Evolutionary conservation across 2,329 filamentous ascomycete species (phyloP).

Genomic region (Cladosporium colombiae): DNA sequence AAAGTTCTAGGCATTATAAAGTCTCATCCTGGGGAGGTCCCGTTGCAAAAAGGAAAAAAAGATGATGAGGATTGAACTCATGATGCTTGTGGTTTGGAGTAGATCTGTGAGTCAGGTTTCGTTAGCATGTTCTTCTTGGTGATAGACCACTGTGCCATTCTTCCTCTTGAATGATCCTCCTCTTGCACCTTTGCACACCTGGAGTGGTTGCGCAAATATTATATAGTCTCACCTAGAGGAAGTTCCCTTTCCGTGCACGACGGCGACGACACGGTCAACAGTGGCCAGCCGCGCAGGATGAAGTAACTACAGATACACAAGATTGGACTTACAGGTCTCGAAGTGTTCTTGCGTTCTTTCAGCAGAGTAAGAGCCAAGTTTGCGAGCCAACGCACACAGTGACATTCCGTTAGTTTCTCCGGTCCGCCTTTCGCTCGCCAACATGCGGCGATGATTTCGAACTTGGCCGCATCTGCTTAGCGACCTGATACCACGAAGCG

Average conservation of each 20-base stretch:
- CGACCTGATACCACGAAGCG: neutral
- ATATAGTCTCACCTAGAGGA: too few species aligned
- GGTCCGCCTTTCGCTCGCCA: neutral
- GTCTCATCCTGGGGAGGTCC: neutral
- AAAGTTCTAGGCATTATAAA: neutral
- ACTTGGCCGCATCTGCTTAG: neutral
- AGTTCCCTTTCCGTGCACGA: constrained; percentile 5
- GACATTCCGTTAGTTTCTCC: neutral
- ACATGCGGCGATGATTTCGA: neutral
- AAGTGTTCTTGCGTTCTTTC: neutral
- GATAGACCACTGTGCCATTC: too few species aligned
- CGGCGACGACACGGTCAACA: constrained; percentile 7
- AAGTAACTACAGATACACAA: neutral
- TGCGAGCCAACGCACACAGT: neutral
- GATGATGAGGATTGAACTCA: too few species aligned
- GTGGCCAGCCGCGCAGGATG: neutral
- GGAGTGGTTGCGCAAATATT: too few species aligned
- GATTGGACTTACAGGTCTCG: neutral
- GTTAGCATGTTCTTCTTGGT: too few species aligned
- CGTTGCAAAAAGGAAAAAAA: too few species aligned
- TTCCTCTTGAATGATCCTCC: too few species aligned
- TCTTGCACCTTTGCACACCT: too few species aligned
- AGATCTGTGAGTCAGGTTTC: too few species aligned
- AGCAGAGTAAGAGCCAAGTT: neutral
- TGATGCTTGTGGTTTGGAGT: too few species aligned